Base-by-base conservation (phyloP, 306 rosid species). In the Cucumis melo region DNA sequence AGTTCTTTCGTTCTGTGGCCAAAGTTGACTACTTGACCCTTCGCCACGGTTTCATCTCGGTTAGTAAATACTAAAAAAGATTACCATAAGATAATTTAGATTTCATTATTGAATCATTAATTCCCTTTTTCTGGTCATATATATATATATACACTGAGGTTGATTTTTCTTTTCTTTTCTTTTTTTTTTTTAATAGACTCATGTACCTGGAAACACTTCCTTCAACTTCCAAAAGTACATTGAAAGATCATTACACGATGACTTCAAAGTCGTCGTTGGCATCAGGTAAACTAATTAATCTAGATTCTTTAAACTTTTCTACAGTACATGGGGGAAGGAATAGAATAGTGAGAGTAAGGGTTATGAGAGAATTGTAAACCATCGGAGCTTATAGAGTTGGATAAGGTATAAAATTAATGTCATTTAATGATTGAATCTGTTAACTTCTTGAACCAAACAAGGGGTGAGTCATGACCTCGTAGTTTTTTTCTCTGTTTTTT, bases 11-110 rank as follows among this genome's bases (percentile, higher is more conserved):
- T 27, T 86, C 92, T 23, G 86, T 88, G n/a, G 90, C 87, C 41
- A 86, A 80, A 81, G 85, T 88, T 56, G 90, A 88, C 57, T 88
- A 88, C 68, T 76, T 84, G 77, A 88, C 92, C 48, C 68, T 88
- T 60, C 92, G 92, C 73, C 90, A 88, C 24, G 87, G 92, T 34
- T 88, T 88, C 75, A 46, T 88, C 60, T 78, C 84, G 42, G 92
- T 88, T n/a, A 78, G 87, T 76, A 60, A 14, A 79, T 2, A 1
- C 7, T 21, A 3, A 32, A 2, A 32, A 32, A 32, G 1, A 74
- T 46, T 23, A 5, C 7, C 23, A 4, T 55, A 14, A 32, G 19
- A 32, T 32, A 32, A 32, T 55, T 57, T 74, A 1, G 20, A 34
- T 19, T 20, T 53, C 44, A 51, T 70, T 20, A 46, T 51, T 13